These are phyloP conservation scores for Sugiyamaella americana DNA, from an alignment of 805 yeast species.

Conservation along the genomic window DNA sequence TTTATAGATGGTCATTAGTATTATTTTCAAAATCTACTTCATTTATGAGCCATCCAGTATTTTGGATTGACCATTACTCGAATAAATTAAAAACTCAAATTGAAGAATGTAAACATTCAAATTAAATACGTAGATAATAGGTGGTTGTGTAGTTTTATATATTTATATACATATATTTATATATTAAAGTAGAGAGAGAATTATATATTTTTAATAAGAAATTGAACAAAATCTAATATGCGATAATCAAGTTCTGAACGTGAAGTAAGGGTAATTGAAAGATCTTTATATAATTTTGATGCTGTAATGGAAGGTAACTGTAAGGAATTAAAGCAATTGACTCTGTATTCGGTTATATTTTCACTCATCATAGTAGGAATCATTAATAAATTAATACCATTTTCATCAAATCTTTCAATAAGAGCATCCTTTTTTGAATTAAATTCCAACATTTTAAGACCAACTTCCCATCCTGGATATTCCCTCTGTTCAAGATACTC, in stretches of 20 bases:
- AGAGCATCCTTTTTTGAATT: neutral
- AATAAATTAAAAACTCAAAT: constrained; percentile 15
- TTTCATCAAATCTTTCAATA: neutral
- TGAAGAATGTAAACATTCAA: neutral
- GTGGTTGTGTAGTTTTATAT: neutral
- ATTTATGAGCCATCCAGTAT: constrained; percentile 25
- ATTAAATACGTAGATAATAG: too few relatives aligned
- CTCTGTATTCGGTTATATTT: neutral
- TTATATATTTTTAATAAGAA: neutral
- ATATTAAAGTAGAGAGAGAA: neutral
- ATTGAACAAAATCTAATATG: constrained; percentile 9
- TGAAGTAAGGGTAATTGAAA: constrained; percentile 2
- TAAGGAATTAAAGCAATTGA: neutral
- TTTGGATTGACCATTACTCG: constrained; percentile 25
- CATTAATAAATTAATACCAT: too few relatives aligned
- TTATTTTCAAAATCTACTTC: constrained; percentile 25
- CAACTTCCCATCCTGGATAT: neutral
- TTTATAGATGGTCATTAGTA: constrained; percentile 24
- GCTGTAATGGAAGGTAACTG: neutral
- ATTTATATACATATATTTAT: neutral
- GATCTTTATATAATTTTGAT: neutral
- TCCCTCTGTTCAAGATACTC: neutral
- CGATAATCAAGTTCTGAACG: constrained; percentile 14
- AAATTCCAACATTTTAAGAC: too few relatives aligned
- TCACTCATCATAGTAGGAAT: neutral